These are phyloP conservation scores for Podaxis rugospora DNA, from an alignment of 768 basidiomycete genomes.

Conservation along the genomic window DNA sequence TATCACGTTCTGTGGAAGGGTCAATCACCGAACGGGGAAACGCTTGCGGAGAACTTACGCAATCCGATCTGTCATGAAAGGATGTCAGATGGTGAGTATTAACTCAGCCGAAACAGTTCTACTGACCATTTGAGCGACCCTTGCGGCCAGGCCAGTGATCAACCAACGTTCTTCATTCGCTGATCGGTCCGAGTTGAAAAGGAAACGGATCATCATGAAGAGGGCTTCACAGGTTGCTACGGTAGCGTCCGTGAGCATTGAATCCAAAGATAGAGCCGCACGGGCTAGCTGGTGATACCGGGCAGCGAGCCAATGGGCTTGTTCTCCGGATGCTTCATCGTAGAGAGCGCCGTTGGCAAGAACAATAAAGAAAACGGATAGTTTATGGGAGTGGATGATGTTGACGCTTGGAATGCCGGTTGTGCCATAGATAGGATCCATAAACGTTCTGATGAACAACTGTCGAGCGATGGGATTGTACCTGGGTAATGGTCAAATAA, in stretches of 20 bases:
- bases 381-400: constrained; percentile 37
- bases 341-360: constrained; percentile 44
- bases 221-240: constrained; percentile 44
- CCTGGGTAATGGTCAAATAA: constrained; percentile 23
- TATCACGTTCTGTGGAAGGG: constrained; percentile 40
- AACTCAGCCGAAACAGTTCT: neutral
- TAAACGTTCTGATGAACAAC: constrained; percentile 36
- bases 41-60: constrained; percentile 31
- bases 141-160: constrained; percentile 37
- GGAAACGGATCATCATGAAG: constrained; percentile 38
- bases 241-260: constrained; percentile 39
- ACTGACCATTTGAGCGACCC: constrained; percentile 42
- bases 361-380: constrained; percentile 50
- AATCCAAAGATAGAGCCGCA: constrained; percentile 42
- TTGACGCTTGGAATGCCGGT: constrained; percentile 27
- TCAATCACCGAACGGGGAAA: neutral
- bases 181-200: constrained; percentile 37
- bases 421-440: constrained; percentile 39
- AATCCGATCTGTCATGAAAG: constrained; percentile 40
- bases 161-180: constrained; percentile 46
- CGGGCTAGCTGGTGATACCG: constrained; percentile 45
- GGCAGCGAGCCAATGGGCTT: constrained; percentile 18
- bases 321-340: constrained; percentile 31
- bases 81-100: neutral
- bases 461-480: constrained; percentile 39